Percentiles rank a stretch among this genome's conserved stretches.
phyloP scores from a whole-genome alignment of 371 early-diverging fungal genomes.

The Nosema muscidifuracis region DNA sequence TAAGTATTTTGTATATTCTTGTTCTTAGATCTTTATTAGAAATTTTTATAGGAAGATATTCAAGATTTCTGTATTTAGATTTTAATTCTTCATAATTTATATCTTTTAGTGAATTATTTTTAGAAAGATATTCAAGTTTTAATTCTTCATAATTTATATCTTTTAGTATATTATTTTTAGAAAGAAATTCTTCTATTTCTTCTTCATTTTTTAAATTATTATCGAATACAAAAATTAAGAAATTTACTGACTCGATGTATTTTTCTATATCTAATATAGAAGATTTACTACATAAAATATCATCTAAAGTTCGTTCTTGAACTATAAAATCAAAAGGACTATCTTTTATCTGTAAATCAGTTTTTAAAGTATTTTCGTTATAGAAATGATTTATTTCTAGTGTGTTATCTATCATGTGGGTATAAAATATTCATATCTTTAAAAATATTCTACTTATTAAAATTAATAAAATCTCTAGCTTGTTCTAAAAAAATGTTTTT shows the following conservation, averaged over 20 bases:
- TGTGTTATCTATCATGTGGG: neutral
- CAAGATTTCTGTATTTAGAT: neutral
- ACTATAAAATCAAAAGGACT: conserved; percentile 59
- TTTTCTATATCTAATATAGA: conserved; percentile 30
- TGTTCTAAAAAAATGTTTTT: too few species aligned
- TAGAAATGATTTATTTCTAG: conserved; percentile 27
- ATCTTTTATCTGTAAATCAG: conserved; percentile 33
- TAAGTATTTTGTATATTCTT: conserved; percentile 41
- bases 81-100: too few species aligned
- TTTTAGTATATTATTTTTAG: too few species aligned
- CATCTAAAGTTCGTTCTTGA: conserved; percentile 38
- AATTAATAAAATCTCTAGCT: too few species aligned
- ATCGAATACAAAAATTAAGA: neutral
- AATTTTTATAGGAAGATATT: neutral
- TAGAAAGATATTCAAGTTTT: too few species aligned
- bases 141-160: too few species aligned
- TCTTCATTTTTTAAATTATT: conserved; percentile 1
- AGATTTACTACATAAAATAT: neutral
- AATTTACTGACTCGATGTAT: neutral
- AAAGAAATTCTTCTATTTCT: neutral
- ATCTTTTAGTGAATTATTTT: too few species aligned
- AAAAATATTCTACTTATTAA: too few species aligned
- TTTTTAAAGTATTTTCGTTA: neutral
- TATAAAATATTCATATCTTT: too few species aligned
- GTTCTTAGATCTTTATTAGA: conserved; percentile 49